Evolutionary conservation across 2,329 filamentous ascomycete species (phyloP), one percentile per base, ranked within the genome.

Genomic region (Stachybotrys chlorohalonatus): DNA sequence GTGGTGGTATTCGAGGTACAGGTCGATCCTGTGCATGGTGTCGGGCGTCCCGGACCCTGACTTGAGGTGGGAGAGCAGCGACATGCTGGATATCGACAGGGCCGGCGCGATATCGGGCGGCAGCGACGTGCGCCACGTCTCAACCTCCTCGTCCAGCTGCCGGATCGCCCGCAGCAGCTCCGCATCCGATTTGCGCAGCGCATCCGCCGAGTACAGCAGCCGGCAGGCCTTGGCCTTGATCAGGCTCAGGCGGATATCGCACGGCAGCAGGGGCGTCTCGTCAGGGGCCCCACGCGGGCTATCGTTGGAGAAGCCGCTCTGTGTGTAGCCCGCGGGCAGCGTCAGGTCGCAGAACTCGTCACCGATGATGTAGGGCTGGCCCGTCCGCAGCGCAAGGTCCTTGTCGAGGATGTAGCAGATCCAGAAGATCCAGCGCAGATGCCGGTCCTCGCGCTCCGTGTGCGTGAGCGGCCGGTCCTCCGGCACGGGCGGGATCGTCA

Each of bases 1-100:
- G 54, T 81, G 72, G 56, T 82, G 75, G 52, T 84, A 84, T 52
- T 82, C 78, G 5, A 83, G 63, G 15, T 78, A 73, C 2, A 81
- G 60, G 49, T 77, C 69, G 13, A 80, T 73, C 2, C 70, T 66
- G 6, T 75, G 70, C 71, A 81, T 79, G 52, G 66, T 74, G 15
- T 70, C 63, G n/a, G 70, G 66, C 6, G 9, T 47, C 15, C 46
- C 46, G 15, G 46, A 16, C 8, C 46, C 46, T 8, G 46, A 47
- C 46, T 47, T 11, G 11, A 47, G 46, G 16, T 16, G 46, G 7
- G 46, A 47, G 15, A 47, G 46, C 15, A 47, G 46, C 15, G 46
- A 47, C 15, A n/a, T 8, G n/a, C 46, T 47, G 9, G 46, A 47
- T 47, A 76, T 71, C 0, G 76, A 75, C 8, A 83, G 63, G 0